These are phyloP conservation scores for Geotrichum siamense DNA, from an alignment of 1,139 yeast species.

Conservation along the genomic window DNA sequence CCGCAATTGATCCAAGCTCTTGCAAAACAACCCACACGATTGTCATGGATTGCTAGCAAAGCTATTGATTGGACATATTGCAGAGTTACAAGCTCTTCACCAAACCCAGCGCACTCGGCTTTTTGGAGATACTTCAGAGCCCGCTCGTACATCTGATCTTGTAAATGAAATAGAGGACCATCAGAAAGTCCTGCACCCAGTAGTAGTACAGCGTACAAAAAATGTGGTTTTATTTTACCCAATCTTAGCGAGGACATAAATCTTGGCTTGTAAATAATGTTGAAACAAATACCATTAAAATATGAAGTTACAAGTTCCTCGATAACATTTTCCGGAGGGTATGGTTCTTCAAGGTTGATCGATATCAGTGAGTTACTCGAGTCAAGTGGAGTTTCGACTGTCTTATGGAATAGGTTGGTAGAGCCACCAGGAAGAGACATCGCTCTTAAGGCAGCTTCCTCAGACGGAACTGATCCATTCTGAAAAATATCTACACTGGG, in stretches of 20 bases:
- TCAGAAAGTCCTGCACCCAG: constrained; percentile 25
- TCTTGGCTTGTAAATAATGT: constrained; percentile 24
- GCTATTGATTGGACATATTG: constrained; percentile 28
- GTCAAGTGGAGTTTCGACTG: not conserved
- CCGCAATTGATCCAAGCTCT: constrained; percentile 33
- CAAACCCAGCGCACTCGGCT: constrained; percentile 20
- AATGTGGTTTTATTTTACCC: constrained; percentile 23
- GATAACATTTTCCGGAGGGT: constrained; percentile 26
- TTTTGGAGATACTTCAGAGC: constrained; percentile 24
- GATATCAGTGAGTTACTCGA: constrained; percentile 2
- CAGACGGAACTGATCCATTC: not conserved
- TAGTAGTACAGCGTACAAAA: constrained; percentile 30
- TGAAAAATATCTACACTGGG: not conserved
- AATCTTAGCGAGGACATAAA: constrained; percentile 18
- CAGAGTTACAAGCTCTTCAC: constrained; percentile 21
- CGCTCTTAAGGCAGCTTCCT: constrained; percentile 4
- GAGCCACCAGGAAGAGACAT: constrained; percentile 5
- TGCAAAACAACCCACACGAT: constrained; percentile 26
- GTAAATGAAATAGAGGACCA: constrained; percentile 18
- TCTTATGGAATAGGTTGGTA: constrained; percentile 3
- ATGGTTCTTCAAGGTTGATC: constrained; percentile 25
- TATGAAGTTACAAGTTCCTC: constrained; percentile 24
- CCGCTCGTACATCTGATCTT: constrained; percentile 25
- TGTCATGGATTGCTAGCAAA: constrained; percentile 27
- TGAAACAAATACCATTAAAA: constrained; percentile 21